Evolutionary conservation across 2,329 filamentous ascomycete species (phyloP), one percentile per base, ranked within the genome.

Genomic region (Ilyonectria robusta): DNA sequence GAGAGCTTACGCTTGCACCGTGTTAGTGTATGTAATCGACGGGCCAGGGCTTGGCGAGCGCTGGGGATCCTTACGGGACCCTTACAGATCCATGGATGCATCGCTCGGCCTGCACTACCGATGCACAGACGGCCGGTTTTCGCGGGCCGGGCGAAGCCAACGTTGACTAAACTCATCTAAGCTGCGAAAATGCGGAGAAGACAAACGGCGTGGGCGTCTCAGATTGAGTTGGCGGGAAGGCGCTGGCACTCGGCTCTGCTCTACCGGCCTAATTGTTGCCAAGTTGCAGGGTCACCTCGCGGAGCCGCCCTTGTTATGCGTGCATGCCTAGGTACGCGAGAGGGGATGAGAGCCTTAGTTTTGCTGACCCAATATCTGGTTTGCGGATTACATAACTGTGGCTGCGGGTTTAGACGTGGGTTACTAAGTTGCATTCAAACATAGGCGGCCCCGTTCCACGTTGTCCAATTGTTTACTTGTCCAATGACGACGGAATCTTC

Each of bases 1-100:
- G 57, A 65, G 26, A 50, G 62, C 62, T 65, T 60, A 61, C 62
- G n/a, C 10, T 33, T 65, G 56, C 62, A 35, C n/a, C 33, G 15
- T 48, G 51, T 15, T 35, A 35, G 48, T 31, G 48, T 53, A 31
- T 35, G 50, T 37, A 53, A 37, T 37, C 17, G 29, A 31, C 50
- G 50, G 5, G 8, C 50, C 47, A 21, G n/a, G 37, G 53, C 54
- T 54, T 37, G 26, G 61, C 46, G 46, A 33, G 8, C 31, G 8
- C 31, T 33, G 11, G 2, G 11, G 31, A 33, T 33, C 31, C 31
- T 11, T 33, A 33, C 31, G 7, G 31, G 31, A 33, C 31, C 31
- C 31, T 11, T 33, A 33, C 31, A 33, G 31, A 33, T 33, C 31
- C 31, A 9, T 33, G 21, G 23, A 6, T 11, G 48, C 48, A 51